phyloP scores from a whole-genome alignment of 345 rosid genomes.

The Cardamine resedifolia region DNA sequence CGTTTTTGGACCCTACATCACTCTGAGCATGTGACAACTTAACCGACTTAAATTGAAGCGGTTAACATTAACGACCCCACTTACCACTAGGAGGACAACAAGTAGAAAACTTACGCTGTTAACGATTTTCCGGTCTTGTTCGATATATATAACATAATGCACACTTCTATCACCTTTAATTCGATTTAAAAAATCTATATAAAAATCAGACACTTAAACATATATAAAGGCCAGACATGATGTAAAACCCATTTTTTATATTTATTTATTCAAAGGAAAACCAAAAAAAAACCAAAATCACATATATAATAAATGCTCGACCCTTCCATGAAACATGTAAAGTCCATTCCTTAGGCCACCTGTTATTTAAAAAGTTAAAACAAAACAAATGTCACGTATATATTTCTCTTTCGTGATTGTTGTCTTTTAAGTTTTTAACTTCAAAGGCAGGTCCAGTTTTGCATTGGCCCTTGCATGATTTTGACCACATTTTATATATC shows the following conservation, averaged over 20 bases:
- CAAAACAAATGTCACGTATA: not conserved
- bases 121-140: conserved; percentile 1
- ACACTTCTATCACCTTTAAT: not conserved
- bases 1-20: conserved; percentile 7
- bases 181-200: not conserved
- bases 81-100: conserved; percentile 13
- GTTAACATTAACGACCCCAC: conserved; percentile 31
- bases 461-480: not conserved
- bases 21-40: conserved; percentile 22
- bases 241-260: not conserved
- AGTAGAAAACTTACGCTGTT: conserved; percentile 12
- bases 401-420: not conserved
- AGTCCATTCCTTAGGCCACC: not conserved
- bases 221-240: too few species aligned
- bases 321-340: not conserved
- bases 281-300: too few species aligned
- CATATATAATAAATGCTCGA: not conserved
- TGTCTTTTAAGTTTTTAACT: not conserved
- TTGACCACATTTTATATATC: not conserved
- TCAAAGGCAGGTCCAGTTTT: not conserved
- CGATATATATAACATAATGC: too few species aligned
- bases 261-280: too few species aligned
- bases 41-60: conserved; percentile 20
- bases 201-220: too few species aligned
- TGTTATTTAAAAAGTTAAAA: too few species aligned